Evolutionary conservation across 768 basidiomycete species (phyloP), one percentile per base, ranked within the genome.

Genomic region (Guyanaporus albipodus): DNA sequence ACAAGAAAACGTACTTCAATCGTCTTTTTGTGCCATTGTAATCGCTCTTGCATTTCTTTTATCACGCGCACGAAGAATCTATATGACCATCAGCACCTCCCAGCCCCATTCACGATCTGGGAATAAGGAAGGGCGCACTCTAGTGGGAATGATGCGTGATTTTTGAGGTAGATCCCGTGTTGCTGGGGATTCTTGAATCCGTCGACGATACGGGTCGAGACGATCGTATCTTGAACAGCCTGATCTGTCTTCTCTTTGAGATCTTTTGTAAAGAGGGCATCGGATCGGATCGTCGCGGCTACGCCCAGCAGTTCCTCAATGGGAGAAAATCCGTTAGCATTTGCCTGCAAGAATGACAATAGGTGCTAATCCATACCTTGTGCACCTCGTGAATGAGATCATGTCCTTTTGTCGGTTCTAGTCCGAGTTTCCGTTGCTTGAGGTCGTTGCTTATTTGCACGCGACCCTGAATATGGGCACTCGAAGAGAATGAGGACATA

Each of bases 401-500:
- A 54, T 84, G 80, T 0, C 84, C 83, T 60, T 85, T 87, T 6
- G 75, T 75, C 2, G 86, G 76, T 56, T 89, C 87, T 50, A 83
- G 81, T 0, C 85, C 87, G 5, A 89, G 70, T 60, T 87, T 86
- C 42, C 83, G 77, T 58, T 84, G 80, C 50, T 85, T 84, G 17
- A 91, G 67, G 37, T 89, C 85, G 55, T 86, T 87, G 58, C 83
- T 82, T 48, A 91, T 87, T 55, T 90, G 87, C 1, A 87, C 71
- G 21, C 85, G 82, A 23, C 84, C 83, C 68, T 90, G 86, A 22
- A 89, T 87, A 50, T 82, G 74, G 8, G 79, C 62, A 46, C 87
- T 89, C 49, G 34, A 46, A 33, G 43, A 40, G 38, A 41, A 58
- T 50, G 17, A 56, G 53, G 14, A 42, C 8, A 37, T 31, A 6